Evolutionary conservation across 106 monocot species (phyloP), one percentile per base, ranked within the genome.

Genomic region (Vanilla planifolia): DNA sequence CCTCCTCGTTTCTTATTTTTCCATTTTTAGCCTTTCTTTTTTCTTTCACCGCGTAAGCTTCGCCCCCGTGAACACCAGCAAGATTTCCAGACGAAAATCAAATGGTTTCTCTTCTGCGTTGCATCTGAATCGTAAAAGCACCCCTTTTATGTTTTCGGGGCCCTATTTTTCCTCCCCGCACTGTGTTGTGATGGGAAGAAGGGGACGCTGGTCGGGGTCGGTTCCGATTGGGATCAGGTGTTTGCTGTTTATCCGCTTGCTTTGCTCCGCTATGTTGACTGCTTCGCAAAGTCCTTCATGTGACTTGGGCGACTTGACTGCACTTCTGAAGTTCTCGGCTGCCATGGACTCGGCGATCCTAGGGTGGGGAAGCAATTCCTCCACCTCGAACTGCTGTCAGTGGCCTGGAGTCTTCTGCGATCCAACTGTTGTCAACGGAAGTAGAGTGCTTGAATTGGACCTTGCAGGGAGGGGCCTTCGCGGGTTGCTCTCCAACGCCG

Each of bases 371-470:
- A 36, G 51, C 23, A 61, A 70, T 53, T 51, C 22, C 13, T 60
- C 69, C 2, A 26, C 60, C 26, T n/a, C 51, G 1, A 36, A 48
- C 27, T 70, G 70, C 42, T 70, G 70, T 61, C 51, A 15, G 7
- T 70, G 36, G 70, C 51, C 26, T 21, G 60, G 60, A 8, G 41
- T 70, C 32, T 61, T 16, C 33, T 70, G 70, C 48, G 61, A 61
- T 23, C 3, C 4, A 2, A 26, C 17, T 1, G 2, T 50, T 25
- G 8, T 60, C 15, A 32, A 21, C 6, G 61, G 52, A 34, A 37
- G 61, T 41, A 76, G 71, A 57, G 70, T 89, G 4, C 55, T 84
- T 16, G 75, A 51, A 28, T 55, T 89, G 68, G 68, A 89, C 76
- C 73, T 89, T 0, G 34, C 72, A 35, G 60, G 56, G 25, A 74